phyloP scores from a whole-genome alignment of 257 asterid genomes.

The Agastache rugosa region DNA sequence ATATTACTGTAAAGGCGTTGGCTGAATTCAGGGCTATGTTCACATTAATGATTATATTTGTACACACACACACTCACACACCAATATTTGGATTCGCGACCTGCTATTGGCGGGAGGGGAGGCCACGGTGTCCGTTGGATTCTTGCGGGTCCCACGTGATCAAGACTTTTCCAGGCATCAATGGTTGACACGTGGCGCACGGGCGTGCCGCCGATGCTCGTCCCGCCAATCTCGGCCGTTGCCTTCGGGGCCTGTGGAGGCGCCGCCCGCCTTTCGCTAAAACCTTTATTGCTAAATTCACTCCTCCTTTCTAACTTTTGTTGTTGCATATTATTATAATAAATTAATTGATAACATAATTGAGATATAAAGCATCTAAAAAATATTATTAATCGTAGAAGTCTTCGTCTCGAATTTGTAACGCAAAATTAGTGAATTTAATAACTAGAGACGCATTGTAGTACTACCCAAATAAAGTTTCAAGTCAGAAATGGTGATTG shows the following conservation, averaged over 20 bases:
- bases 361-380: background rate
- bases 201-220: slow-evolving; percentile 9
- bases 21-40: background rate
- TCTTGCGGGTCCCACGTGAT: slow-evolving; percentile 38
- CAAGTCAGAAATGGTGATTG: slow-evolving; percentile 9
- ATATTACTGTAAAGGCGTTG: background rate
- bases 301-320: background rate
- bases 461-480: background rate
- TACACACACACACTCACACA: slow-evolving; percentile 7
- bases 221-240: slow-evolving; percentile 64
- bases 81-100: slow-evolving; percentile 23
- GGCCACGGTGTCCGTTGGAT: slow-evolving; percentile 38
- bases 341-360: background rate
- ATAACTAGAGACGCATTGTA: background rate
- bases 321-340: background rate
- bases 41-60: slow-evolving; percentile 18
- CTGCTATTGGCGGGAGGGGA: slow-evolving; percentile 40
- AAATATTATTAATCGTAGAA: background rate
- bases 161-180: background rate
- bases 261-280: slow-evolving; percentile 43
- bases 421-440: background rate
- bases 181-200: slow-evolving; percentile 31
- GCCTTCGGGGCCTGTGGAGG: slow-evolving; percentile 47
- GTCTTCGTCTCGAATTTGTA: slow-evolving; percentile 3
- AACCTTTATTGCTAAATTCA: slow-evolving; percentile 10